A percentile compares a stretch with the other conserved stretches of the same genome.
Evolutionary conservation across 345 rosid genomes (phyloP).

Genomic region (Ceriops zippeliana): DNA sequence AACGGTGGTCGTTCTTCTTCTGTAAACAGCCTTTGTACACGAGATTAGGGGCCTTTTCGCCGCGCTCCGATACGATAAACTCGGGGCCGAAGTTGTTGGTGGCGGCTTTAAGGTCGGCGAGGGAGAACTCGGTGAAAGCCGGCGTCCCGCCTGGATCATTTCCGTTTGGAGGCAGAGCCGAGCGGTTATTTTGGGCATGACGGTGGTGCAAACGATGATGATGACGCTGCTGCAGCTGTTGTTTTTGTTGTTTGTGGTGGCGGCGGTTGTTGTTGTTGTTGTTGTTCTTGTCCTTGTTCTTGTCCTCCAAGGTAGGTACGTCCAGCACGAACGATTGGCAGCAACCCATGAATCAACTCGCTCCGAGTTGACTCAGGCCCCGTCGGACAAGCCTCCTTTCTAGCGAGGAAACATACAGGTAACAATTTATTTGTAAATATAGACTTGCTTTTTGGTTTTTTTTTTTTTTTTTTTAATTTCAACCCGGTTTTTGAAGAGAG

Average conservation of each 20-base stretch:
- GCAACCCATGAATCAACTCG: constrained; percentile 24
- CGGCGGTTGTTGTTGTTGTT: not conserved
- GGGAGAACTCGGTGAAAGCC: constrained; percentile 62
- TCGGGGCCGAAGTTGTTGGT: constrained; percentile 77
- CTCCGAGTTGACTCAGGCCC: constrained; percentile 11
- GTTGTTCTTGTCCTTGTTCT: not conserved
- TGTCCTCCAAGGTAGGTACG: not conserved
- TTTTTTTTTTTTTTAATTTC: no score
- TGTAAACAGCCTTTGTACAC: constrained; percentile 72
- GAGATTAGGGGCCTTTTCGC: constrained; percentile 73
- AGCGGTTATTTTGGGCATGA: not conserved
- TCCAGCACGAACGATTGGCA: constrained; percentile 15
- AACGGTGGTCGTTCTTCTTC: constrained; percentile 38
- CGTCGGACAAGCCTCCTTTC: not conserved
- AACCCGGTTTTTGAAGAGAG: not conserved
- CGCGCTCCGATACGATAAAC: constrained; percentile 64
- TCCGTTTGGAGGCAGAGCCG: constrained; percentile 17
- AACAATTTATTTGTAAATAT: not conserved
- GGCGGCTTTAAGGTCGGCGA: constrained; percentile 70
- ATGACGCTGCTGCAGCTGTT: not conserved
- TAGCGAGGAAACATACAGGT: constrained; percentile 3
- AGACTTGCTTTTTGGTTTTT: not conserved
- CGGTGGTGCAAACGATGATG: not conserved
- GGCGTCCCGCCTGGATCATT: constrained; percentile 24
- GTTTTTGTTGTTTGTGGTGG: not conserved